Evolutionary conservation across 345 rosid species (phyloP), one percentile per base, ranked within the genome.

Genomic region (Salix viminalis): DNA sequence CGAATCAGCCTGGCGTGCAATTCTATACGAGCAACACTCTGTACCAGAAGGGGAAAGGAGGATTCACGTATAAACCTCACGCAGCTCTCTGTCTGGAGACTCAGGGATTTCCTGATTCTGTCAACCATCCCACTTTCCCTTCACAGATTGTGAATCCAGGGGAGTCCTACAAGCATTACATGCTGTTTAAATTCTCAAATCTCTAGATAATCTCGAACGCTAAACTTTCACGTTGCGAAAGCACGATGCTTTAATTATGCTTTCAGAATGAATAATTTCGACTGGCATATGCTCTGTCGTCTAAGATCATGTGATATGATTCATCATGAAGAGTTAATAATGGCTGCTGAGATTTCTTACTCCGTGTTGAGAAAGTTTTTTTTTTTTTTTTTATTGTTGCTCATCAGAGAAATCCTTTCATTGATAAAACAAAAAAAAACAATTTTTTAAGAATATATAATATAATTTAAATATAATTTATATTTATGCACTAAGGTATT

Each of bases 81-180:
- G 91, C 90, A 0, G 99, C 90, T 1, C 75, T 93, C 71, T 96
- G 99, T 72, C 71, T 91, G 83, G 99, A 96, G 85, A 96, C 99
- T 64, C 98, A 93, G 82, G 86, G 85, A 30, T 96, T 79, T 76
- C 99, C 97, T 8, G 87, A 96, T 24, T 79, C 96, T 0, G 87
- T 96, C 13, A 90, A 93, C 73, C 81, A 87, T 34, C 96, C 92
- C 0, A 87, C 87, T 18, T 96, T 96, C 71, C 98, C 99, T 73
- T 88, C 98, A 0, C 83, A 83, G 65, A 86, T 92, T 71, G 81
- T 96, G 56, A 46, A 83, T 32, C 90, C 93, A 2, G 91, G 90
- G 26, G 48, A 36, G 86, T 75, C 73, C 7, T 93, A 93, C 80
- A 85, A 85, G 83, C 97, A 96, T 76, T 42, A 80, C 56, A 96